phyloP scores from a whole-genome alignment of 2,329 filamentous ascomycete species.

The Pseudocercospora cruenta region DNA sequence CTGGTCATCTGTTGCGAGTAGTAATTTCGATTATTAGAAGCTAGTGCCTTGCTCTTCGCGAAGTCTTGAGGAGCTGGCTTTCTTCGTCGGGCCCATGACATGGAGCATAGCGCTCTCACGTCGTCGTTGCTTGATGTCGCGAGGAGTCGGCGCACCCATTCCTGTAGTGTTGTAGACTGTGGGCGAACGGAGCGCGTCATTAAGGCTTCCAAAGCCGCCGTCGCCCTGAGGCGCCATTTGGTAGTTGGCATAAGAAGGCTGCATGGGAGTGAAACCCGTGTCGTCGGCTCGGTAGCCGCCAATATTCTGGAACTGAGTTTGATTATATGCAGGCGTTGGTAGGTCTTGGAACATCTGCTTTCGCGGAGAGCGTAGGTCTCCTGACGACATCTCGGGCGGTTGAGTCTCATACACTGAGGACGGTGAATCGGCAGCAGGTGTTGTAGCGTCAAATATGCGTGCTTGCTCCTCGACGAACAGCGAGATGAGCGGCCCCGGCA shows the following conservation, averaged over 20 bases:
- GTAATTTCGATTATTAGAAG: constrained; percentile 27
- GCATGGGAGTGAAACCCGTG: constrained; percentile 39
- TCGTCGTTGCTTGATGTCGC: constrained; percentile 32
- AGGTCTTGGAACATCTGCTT: constrained; percentile 69
- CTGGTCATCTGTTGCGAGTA: constrained; percentile 22
- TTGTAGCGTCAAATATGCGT: constrained; percentile 75
- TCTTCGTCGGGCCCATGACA: constrained; percentile 35
- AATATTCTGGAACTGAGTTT: constrained; percentile 47
- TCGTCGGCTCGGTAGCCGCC: constrained; percentile 23
- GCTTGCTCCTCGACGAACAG: constrained; percentile 90
- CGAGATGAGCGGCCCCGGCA: constrained; percentile 91
- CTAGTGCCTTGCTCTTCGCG: constrained; percentile 38
- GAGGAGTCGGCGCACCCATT: constrained; percentile 23
- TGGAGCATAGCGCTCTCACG: constrained; percentile 39
- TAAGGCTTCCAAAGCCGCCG: constrained; percentile 39
- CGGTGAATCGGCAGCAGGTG: constrained; percentile 50
- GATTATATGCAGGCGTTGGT: constrained; percentile 66
- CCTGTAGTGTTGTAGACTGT: constrained; percentile 28
- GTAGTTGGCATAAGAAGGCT: constrained; percentile 36
- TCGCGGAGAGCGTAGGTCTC: constrained; percentile 66
- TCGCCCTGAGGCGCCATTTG: constrained; percentile 40
- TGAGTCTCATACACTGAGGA: constrained; percentile 12
- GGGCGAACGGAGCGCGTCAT: constrained; percentile 38
- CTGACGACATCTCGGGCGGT: constrained; percentile 47
- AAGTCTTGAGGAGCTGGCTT: constrained; percentile 41